Evolutionary conservation across 768 basidiomycete genomes (phyloP).

Genomic region (Mycena galericulata): DNA sequence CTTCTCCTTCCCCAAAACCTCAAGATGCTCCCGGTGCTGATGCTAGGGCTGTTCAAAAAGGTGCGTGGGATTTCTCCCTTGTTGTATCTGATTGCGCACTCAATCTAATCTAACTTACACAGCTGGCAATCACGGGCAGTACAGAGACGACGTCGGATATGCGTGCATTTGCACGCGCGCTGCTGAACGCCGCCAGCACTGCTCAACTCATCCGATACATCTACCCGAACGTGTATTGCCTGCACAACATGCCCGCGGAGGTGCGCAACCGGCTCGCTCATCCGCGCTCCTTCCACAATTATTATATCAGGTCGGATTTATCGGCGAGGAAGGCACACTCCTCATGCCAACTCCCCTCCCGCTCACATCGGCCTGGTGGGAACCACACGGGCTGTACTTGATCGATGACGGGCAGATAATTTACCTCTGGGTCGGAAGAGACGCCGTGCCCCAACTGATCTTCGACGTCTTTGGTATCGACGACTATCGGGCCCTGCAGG

Average conservation of each 20-base stretch:
- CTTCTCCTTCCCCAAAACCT: constrained; percentile 60
- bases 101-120: not conserved
- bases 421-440: constrained; percentile 66
- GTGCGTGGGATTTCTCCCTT: constrained; percentile 39
- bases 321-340: constrained; percentile 52
- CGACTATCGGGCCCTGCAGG: constrained; percentile 55
- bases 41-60: constrained; percentile 63
- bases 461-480: constrained; percentile 63
- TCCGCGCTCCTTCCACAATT: not conserved
- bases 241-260: constrained; percentile 62
- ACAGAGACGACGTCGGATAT: constrained; percentile 62
- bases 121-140: constrained; percentile 60
- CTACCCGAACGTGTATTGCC: constrained; percentile 63
- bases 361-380: constrained; percentile 61
- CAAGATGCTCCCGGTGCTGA: constrained; percentile 60
- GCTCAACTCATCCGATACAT: constrained; percentile 62
- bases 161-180: constrained; percentile 60
- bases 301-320: constrained; percentile 24
- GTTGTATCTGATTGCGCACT: not conserved
- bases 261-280: not conserved
- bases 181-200: constrained; percentile 58
- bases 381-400: constrained; percentile 64
- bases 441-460: constrained; percentile 63
- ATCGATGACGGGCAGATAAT: constrained; percentile 68
- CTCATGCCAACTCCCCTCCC: constrained; percentile 60